These are phyloP conservation scores for Daldinia sp. DNA, from an alignment of 2,329 filamentous ascomycete species.

Conservation along the genomic window DNA sequence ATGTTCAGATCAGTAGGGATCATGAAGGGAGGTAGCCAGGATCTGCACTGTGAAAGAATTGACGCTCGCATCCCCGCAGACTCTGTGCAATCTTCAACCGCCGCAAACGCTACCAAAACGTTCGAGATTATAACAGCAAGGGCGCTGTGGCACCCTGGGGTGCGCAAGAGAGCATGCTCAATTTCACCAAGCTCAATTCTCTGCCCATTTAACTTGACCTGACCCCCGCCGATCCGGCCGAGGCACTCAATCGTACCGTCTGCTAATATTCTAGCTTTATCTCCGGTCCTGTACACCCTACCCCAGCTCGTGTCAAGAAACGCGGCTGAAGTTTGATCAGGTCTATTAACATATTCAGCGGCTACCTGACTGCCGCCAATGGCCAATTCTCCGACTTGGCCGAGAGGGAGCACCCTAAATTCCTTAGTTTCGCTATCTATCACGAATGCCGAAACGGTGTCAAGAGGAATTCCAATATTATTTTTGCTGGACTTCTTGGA, in stretches of 20 bases:
- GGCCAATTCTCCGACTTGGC: constrained; percentile 79
- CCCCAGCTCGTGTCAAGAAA: constrained; percentile 77
- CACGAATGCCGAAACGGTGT: constrained; percentile 82
- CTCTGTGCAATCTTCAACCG: constrained; percentile 54
- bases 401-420: constrained; percentile 66
- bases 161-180: constrained; percentile 72
- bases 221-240: constrained; percentile 79
- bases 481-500: constrained; percentile 62
- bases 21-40: constrained; percentile 87
- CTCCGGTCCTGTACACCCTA: constrained; percentile 82
- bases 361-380: constrained; percentile 84
- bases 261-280: constrained; percentile 74
- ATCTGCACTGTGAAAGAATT: constrained; percentile 68
- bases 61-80: constrained; percentile 47
- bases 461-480: constrained; percentile 79
- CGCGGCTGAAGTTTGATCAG: constrained; percentile 74
- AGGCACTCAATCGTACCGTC: constrained; percentile 82
- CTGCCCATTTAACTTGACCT: constrained; percentile 88
- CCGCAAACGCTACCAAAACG: constrained; percentile 78
- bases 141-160: constrained; percentile 68
- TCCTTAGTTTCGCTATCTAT: constrained; percentile 57
- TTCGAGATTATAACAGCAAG: constrained; percentile 73
- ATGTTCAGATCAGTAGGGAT: constrained; percentile 77
- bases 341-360: constrained; percentile 80
- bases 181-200: constrained; percentile 82